phyloP scores from a whole-genome alignment of 257 asterid genomes.

The Datura wrightii region DNA sequence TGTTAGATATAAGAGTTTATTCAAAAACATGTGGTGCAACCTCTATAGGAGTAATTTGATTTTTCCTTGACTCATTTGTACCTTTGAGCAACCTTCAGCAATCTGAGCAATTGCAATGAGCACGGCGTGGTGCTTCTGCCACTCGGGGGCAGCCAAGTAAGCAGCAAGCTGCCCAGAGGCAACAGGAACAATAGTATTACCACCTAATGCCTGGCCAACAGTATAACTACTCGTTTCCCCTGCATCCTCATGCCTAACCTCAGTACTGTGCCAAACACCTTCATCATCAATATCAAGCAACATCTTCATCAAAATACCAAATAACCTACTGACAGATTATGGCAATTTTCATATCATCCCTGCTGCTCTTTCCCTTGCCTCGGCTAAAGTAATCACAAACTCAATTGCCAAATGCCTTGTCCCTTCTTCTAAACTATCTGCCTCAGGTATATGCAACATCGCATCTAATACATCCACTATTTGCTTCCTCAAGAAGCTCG shows the following conservation, averaged over 20 bases:
- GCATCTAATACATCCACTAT: conserved; percentile 66
- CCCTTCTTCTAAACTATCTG: conserved; percentile 78
- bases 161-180: conserved; percentile 81
- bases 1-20: not conserved
- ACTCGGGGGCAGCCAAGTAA: conserved; percentile 74
- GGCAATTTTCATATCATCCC: conserved; percentile 97
- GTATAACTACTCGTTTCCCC: conserved; percentile 81
- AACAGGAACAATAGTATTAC: conserved; percentile 81
- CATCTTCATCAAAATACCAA: conserved; percentile 78
- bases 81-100: conserved; percentile 96
- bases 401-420: conserved; percentile 85
- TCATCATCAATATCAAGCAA: conserved; percentile 85
- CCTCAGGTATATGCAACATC: conserved; percentile 78
- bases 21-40: not conserved
- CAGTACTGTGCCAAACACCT: conserved; percentile 87
- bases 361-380: conserved; percentile 89
- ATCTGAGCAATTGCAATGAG: conserved; percentile 91
- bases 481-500: conserved; percentile 94
- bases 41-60: not conserved
- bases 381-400: conserved; percentile 82
- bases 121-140: conserved; percentile 90
- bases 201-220: conserved; percentile 74
- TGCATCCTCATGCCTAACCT: conserved; percentile 77
- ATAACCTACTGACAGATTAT: conserved; percentile 69
- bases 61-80: conserved; percentile 30